Base-by-base conservation (phyloP, 768 basidiomycete genomes). In the Macrolepiota dolichaula region DNA sequence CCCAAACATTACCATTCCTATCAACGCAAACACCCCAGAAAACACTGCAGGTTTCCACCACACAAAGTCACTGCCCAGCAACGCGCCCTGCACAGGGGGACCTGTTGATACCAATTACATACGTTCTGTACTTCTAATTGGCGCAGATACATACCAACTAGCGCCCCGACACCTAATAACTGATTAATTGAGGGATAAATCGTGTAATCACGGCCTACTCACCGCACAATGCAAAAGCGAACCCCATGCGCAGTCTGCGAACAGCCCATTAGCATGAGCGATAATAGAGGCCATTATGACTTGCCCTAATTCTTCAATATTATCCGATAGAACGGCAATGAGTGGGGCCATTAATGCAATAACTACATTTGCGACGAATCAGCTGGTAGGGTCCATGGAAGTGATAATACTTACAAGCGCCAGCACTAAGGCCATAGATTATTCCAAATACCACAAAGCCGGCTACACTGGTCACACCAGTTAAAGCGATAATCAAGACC, bases 371-470 rank as follows among this genome's bases (percentile, higher is more conserved):
- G 27, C 36, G n/a, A 55, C 47, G n/a, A 32, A 15, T 55, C 36
- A 52, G 42, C 40, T 19, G 22, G 37, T 15, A 35, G 12, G 35
- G 27, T 15, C 22, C n/a, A 13, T 10, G 32, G 29, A 51, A 2
- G 7, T 7, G 9, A 4, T 36, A 15, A 50, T 19, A 61, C 69
- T 52, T 32, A 70, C 69, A 65, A 25, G 58, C 47, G 10, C 66
- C 69, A 32, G 53, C 27, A 17, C 74, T 77, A 57, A 78, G 75
- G 1, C 80, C 80, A 59, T 74, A 80, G 3, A 81, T 60, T 5
- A 79, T 61, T 5, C 74, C 71, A 46, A 81, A 71, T 9, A 72
- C 62, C 27, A 74, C 68, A n/a, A 75, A 67, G 29, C 74, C 70
- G 0, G 67, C 70, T 10, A 71, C 63, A 27, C 60, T 65, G 25